Percentiles rank a stretch among this genome's conserved stretches.
Evolutionary conservation across 129 eudicot species (phyloP).

Genomic region (Kitagawia praeruptora): DNA sequence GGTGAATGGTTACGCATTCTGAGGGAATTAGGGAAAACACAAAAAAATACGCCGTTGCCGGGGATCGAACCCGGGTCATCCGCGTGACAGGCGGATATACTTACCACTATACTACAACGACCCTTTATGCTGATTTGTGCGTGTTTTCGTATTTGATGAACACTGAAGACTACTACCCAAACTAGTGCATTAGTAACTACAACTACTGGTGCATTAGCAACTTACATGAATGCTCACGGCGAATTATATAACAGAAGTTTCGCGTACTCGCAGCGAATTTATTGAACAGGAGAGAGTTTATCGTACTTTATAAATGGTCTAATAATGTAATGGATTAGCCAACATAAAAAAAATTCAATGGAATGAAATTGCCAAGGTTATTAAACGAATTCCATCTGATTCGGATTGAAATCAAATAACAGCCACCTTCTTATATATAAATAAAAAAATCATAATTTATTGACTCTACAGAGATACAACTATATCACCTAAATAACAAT

Average conservation of each 20-base stretch:
- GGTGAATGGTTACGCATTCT: background rate
- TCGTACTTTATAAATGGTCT: no score
- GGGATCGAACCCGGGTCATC: conserved; percentile 99
- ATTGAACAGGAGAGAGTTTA: no score
- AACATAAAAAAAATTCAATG: background rate
- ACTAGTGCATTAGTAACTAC: no score
- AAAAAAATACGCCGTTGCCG: conserved; percentile 58
- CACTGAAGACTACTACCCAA: no score
- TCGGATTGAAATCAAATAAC: background rate
- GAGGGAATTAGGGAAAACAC: background rate
- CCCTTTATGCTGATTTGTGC: background rate
- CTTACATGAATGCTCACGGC: no score
- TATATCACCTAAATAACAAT: background rate
- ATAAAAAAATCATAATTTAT: background rate
- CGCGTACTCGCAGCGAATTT: no score
- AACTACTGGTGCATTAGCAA: no score
- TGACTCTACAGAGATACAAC: background rate
- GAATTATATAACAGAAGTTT: no score
- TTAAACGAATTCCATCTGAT: background rate
- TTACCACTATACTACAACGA: conserved; percentile 50
- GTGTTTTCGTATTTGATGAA: no score
- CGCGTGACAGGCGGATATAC: conserved; percentile 98
- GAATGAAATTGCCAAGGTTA: background rate
- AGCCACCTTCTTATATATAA: background rate
- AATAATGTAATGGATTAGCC: no score